Percentiles rank a stretch among this genome's conserved stretches.
Evolutionary conservation across 768 basidiomycete genomes (phyloP).

Genomic region (Boletus sp.): DNA sequence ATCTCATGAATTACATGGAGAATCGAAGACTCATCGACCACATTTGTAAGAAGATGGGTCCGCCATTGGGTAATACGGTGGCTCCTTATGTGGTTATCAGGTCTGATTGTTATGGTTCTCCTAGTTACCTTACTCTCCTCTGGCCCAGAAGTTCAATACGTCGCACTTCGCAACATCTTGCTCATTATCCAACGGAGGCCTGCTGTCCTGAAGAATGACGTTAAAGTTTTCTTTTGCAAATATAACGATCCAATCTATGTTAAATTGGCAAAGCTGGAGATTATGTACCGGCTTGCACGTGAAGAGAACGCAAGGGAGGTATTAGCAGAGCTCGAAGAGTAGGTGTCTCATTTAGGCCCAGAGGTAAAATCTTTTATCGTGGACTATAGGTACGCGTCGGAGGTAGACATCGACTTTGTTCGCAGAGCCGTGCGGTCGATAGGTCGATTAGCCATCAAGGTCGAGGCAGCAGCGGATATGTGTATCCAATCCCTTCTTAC

Average conservation of each 20-base stretch:
- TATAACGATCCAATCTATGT: slow-evolving; percentile 99
- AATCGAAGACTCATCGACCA: slow-evolving; percentile 80
- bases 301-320: slow-evolving; percentile 93
- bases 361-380: neutral
- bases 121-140: slow-evolving; percentile 93
- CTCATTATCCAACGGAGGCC: slow-evolving; percentile 96
- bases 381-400: slow-evolving; percentile 83
- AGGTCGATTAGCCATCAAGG: slow-evolving; percentile 97
- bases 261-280: slow-evolving; percentile 96
- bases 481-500: slow-evolving; percentile 86
- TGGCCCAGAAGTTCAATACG: slow-evolving; percentile 98
- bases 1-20: slow-evolving; percentile 99
- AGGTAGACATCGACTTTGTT: slow-evolving; percentile 98
- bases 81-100: neutral
- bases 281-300: slow-evolving; percentile 97
- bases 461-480: slow-evolving; percentile 80
- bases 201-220: slow-evolving; percentile 90
- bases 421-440: slow-evolving; percentile 97
- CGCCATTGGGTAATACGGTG: slow-evolving; percentile 72
- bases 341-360: slow-evolving; percentile 23
- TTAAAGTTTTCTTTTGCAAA: slow-evolving; percentile 99
- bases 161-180: slow-evolving; percentile 93
- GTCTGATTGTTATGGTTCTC: slow-evolving; percentile 1
- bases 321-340: slow-evolving; percentile 94
- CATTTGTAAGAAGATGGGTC: slow-evolving; percentile 97